Percentiles rank a stretch among this genome's conserved stretches.
Conservation (phyloP, 2,329 filamentous ascomycete species). For the Diplodia scrobiculata region DNA sequence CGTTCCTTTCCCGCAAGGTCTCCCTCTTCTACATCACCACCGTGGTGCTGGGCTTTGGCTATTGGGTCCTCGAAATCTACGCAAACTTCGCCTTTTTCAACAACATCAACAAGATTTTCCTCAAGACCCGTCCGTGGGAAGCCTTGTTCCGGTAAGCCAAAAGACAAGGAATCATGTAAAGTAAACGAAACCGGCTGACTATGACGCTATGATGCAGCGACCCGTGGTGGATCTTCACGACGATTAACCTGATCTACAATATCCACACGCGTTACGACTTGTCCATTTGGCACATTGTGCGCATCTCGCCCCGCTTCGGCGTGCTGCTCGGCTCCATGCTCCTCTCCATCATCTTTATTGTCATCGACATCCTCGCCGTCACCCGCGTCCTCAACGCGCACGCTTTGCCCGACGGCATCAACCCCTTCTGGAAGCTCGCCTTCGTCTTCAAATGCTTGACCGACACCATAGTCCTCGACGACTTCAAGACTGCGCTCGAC, state of each 20-base stretch:
- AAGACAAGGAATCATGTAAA: not conserved
- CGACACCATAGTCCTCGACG: constrained; percentile 67
- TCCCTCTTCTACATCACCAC: constrained; percentile 62
- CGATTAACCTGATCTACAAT: constrained; percentile 61
- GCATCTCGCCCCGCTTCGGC: constrained; percentile 65
- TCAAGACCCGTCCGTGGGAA: constrained; percentile 60
- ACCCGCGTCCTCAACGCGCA: constrained; percentile 50
- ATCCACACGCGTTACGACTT: constrained; percentile 66
- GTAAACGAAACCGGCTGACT: not conserved
- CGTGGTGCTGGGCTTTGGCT: constrained; percentile 61
- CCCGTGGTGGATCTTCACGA: constrained; percentile 70
- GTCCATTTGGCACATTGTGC: constrained; percentile 58
- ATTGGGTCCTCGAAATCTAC: constrained; percentile 67
- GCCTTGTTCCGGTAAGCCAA: constrained; percentile 58
- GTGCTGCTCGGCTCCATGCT: constrained; percentile 64
- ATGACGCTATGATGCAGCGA: constrained; percentile 47
- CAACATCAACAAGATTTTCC: constrained; percentile 56
- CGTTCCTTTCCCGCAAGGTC: constrained; percentile 57
- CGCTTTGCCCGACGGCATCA: constrained; percentile 56
- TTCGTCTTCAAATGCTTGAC: constrained; percentile 69
- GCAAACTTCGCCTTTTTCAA: constrained; percentile 68
- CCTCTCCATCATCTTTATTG: constrained; percentile 62
- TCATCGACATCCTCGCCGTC: constrained; percentile 64
- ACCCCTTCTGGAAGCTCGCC: constrained; percentile 66
- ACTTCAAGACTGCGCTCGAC: constrained; percentile 64